phyloP scores from a whole-genome alignment of 1,284 basidiomycete species.

The Pseudozyma sp. region DNA sequence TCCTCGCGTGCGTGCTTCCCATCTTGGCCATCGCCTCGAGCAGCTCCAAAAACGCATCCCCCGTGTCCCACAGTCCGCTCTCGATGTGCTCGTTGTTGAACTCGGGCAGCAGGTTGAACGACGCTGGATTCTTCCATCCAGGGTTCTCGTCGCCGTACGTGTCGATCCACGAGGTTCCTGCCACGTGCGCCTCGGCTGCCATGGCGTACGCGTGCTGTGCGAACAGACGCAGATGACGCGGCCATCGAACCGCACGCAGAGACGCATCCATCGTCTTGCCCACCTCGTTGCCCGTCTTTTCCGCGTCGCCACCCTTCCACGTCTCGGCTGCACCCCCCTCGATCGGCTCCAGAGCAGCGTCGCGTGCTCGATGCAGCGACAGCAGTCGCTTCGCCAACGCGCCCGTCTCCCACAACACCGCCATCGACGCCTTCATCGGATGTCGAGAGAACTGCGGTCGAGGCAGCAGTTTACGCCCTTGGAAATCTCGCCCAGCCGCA shows the following conservation, averaged over 20 bases:
- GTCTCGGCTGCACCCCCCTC: conserved; percentile 15
- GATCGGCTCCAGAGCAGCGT: conserved; percentile 40
- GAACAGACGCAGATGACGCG: conserved; percentile 51
- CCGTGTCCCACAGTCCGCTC: conserved; percentile 50
- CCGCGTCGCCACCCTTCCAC: conserved; percentile 26
- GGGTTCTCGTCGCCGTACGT: conserved; percentile 37
- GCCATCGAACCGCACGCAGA: conserved; percentile 55
- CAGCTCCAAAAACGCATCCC: conserved; percentile 47
- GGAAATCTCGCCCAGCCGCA: conserved; percentile 36
- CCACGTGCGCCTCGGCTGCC: conserved; percentile 51
- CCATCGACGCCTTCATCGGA: conserved; percentile 52
- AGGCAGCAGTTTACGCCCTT: conserved; percentile 36
- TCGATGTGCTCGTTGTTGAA: conserved; percentile 41
- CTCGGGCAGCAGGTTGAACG: conserved; percentile 37
- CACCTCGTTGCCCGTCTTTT: conserved; percentile 54
- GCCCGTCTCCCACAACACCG: conserved; percentile 46
- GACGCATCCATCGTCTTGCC: conserved; percentile 49
- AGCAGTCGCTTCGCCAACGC: conserved; percentile 33
- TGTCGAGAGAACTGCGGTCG: conserved; percentile 47
- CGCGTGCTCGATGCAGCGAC: conserved; percentile 37
- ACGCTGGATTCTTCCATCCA: conserved; percentile 42
- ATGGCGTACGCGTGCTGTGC: conserved; percentile 58
- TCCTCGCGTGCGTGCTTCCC: conserved; percentile 49
- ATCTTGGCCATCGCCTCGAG: conserved; percentile 53
- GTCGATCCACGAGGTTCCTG: conserved; percentile 38